Evolutionary conservation across 495 filamentous ascomycete species (phyloP), one percentile per base, ranked within the genome.

Genomic region (Aspergillus avenaceus): DNA sequence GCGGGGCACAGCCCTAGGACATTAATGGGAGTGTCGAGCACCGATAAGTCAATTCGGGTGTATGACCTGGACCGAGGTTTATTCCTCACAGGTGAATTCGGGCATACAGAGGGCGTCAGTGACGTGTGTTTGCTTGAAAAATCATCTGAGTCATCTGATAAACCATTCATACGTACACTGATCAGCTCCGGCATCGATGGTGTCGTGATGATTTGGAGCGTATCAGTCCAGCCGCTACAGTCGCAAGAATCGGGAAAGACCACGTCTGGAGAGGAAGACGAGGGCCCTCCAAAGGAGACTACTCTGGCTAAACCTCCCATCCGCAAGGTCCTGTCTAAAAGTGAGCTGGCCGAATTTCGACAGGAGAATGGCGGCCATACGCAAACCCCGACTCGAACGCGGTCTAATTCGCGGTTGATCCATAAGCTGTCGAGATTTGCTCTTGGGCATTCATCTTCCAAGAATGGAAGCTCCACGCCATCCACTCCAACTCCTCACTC

Each of bases 21-120:
- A 38, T 76, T 98, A 47, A 70, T 91, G 22, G 93, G 88, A 16
- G 76, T 95, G 21, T 96, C 95, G 6, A 89, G 87, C 54, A 95
- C 87, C 4, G 93, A 98, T 64, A 97, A 96, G 61, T 97, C 93
- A 6, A 84, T 98, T 49, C 77, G 93, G 18, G 70, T 97, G 3
- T 97, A 98, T 62, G 87, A 95, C 53, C 71, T 83, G 13, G 83
- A 86, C 38, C 78, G 79, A 32, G 92, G 91, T 12, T 63, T 72
- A 21, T 83, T 98, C 53, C 69, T 97, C 45, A 85, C 88, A 22
- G 84, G 88, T 29, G 93, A 96, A 65, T 96, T 90, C 77, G 95
- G 93, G 12, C 93, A 98, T 61, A 95, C 89, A 0, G 91, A 95
- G 60, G 86, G 90, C 34, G 84, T 97, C 34, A 93, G 88, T 34